Conservation (phyloP, 768 basidiomycete genomes). For the Leccinum olivaceopallidum region DNA sequence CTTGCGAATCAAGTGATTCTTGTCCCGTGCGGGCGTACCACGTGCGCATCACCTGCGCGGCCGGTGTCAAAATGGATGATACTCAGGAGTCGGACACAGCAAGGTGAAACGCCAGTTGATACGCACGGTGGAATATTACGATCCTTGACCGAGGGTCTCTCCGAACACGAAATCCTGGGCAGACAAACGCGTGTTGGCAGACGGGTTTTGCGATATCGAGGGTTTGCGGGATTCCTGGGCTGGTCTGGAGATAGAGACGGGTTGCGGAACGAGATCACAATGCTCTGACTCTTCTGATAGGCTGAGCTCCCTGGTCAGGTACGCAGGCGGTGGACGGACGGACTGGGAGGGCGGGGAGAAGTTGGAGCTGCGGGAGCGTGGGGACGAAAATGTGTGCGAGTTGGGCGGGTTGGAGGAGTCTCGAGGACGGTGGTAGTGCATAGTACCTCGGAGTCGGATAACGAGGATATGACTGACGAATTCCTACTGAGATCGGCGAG, state of each 20-base stretch:
- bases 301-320: slow-evolving; percentile 58
- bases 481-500: slow-evolving; percentile 73
- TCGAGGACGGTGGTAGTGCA: slow-evolving; percentile 39
- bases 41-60: slow-evolving; percentile 55
- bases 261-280: slow-evolving; percentile 17
- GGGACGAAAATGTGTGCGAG: slow-evolving; percentile 61
- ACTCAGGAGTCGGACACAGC: slow-evolving; percentile 5
- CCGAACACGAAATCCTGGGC: slow-evolving; percentile 74
- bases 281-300: slow-evolving; percentile 30
- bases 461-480: slow-evolving; percentile 65
- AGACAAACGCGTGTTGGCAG: slow-evolving; percentile 44
- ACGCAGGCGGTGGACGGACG: slow-evolving; percentile 47
- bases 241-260: slow-evolving; percentile 3
- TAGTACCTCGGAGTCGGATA: slow-evolving; percentile 44
- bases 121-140: slow-evolving; percentile 72
- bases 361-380: slow-evolving; percentile 53
- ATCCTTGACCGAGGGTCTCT: slow-evolving; percentile 75
- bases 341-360: slow-evolving; percentile 38
- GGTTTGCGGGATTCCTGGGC: slow-evolving; percentile 37
- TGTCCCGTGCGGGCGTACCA: slow-evolving; percentile 55
- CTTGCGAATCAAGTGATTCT: slow-evolving; percentile 73
- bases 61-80: neutral
- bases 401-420: slow-evolving; percentile 52
- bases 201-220: slow-evolving; percentile 43
- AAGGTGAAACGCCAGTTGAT: neutral